Base-by-base conservation (phyloP, 805 yeast species). In the Starmerella vaccinii region DNA sequence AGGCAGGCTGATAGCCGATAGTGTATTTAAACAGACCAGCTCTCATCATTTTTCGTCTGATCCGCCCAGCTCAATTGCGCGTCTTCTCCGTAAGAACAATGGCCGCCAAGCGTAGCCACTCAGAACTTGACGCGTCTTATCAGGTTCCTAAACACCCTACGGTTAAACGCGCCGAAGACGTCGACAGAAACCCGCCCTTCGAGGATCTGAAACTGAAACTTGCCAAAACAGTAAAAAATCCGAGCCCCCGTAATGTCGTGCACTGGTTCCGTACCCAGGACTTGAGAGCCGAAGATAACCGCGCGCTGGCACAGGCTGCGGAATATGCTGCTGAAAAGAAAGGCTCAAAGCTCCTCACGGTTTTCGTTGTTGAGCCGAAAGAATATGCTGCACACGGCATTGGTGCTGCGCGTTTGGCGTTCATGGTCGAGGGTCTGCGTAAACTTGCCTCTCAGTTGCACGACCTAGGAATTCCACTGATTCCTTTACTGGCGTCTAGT, bases 211-310 rank as follows among this genome's bases (percentile, higher is more conserved):
- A 37, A 8, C 46, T 57, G 37, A 35, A 32, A 15, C 50, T 30
- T 16, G 27, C 33, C 16, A 23, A 27, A 12, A 23, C 34, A 3
- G 13, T 4, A n/a, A 9, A 4, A 8, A 7, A 10, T 10, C n/a
- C 34, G 9, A 18, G 35, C n/a, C 26, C 71, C 13, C 42, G 39
- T 13, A 49, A 39, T 15, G 51, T 52, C 13, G 37, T 73, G 18
- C 78, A 75, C 58, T 68, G 77, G 70, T 75, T 76, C 48, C 59
- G 72, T 16, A 65, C 47, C 24, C 52, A 69, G 33, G 81, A 77
- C 54, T 61, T 76, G 24, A 63, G 81, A 41, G 49, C 69, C 7
- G 61, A 58, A 9, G 78, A 76, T 57, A 76, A 76, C 56, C 63
- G 61, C 1, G 74, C 71, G 0, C 63, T 76, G 35, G 60, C 53